Evolutionary conservation across 1,284 basidiomycete genomes (phyloP).

Genomic region (Fomitopsis pinicola): DNA sequence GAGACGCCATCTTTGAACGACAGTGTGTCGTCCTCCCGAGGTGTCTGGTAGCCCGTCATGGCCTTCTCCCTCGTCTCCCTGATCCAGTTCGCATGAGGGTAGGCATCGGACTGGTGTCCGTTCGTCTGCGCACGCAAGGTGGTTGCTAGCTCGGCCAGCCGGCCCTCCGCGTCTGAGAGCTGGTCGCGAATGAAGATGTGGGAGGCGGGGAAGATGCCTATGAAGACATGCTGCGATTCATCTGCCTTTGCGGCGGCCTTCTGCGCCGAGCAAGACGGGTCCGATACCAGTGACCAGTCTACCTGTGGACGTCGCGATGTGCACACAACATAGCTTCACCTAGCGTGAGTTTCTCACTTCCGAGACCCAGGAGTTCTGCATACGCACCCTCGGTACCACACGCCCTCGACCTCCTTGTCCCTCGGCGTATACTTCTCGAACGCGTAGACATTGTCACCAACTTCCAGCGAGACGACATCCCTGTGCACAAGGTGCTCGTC

Average conservation of each 20-base stretch:
- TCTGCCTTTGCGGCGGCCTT: conserved; percentile 57
- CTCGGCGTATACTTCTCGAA: conserved; percentile 84
- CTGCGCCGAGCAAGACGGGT: conserved; percentile 42
- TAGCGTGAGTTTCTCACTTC: conserved; percentile 4
- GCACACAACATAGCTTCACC: conserved; percentile 81
- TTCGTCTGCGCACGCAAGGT: conserved; percentile 35
- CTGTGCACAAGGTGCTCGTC: conserved; percentile 62
- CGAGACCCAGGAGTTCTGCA: conserved; percentile 1
- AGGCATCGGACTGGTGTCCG: conserved; percentile 31
- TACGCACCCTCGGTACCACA: conserved; percentile 88
- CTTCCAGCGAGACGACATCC: conserved; percentile 78
- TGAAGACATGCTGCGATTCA: conserved; percentile 84
- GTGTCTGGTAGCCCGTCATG: conserved; percentile 7
- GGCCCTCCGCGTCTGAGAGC: conserved; percentile 84
- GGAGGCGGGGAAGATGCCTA: conserved; percentile 93
- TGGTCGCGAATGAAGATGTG: conserved; percentile 89
- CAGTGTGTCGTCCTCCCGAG: conserved; percentile 61
- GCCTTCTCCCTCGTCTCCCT: conserved; percentile 33
- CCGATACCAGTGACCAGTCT: conserved; percentile 54
- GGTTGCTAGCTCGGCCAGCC: conserved; percentile 68
- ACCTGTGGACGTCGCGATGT: conserved; percentile 68
- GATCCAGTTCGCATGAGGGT: conserved; percentile 28
- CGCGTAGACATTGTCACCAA: conserved; percentile 96
- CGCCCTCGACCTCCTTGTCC: conserved; percentile 68
- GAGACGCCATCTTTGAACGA: conserved; percentile 24